phyloP scores from a whole-genome alignment of 1,284 basidiomycete species.

The Tylopilus sp. region DNA sequence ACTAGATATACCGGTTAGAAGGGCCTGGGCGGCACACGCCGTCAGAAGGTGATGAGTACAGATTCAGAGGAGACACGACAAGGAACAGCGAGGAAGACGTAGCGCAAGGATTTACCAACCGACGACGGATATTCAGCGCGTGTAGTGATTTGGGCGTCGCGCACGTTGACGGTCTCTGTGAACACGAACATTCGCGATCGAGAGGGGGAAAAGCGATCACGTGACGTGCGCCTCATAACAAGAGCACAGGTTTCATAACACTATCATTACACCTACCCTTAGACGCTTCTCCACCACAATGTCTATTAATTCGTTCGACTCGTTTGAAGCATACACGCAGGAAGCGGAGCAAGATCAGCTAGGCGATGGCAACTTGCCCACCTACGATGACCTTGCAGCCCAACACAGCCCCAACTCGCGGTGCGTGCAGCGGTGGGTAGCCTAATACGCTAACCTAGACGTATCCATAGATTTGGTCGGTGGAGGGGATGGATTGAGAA shows the following conservation, averaged over 20 bases:
- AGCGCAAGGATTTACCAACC: not conserved
- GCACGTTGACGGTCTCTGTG: not conserved
- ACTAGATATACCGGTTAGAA: not conserved
- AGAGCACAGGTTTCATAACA: no score
- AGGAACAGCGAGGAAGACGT: not conserved
- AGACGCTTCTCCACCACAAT: constrained; percentile 7
- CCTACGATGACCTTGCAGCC: constrained; percentile 69
- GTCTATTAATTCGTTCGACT: constrained; percentile 24
- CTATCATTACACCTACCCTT: no score
- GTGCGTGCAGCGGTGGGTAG: constrained; percentile 32
- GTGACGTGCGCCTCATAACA: no score
- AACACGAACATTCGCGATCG: not conserved
- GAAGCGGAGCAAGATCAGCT: constrained; percentile 55
- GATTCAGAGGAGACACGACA: not conserved
- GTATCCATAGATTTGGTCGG: constrained; percentile 59
- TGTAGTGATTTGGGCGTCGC: not conserved
- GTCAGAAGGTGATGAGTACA: not conserved
- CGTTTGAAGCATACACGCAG: constrained; percentile 25
- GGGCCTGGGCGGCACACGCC: not conserved
- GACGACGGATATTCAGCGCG: not conserved
- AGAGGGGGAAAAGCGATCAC: no score
- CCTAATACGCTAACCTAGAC: constrained; percentile 4
- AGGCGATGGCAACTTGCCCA: constrained; percentile 61
- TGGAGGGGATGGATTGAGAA: constrained; percentile 86
- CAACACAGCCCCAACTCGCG: constrained; percentile 76